Base-by-base conservation (phyloP, 306 rosid genomes). In the Corylus avellana region DNA sequence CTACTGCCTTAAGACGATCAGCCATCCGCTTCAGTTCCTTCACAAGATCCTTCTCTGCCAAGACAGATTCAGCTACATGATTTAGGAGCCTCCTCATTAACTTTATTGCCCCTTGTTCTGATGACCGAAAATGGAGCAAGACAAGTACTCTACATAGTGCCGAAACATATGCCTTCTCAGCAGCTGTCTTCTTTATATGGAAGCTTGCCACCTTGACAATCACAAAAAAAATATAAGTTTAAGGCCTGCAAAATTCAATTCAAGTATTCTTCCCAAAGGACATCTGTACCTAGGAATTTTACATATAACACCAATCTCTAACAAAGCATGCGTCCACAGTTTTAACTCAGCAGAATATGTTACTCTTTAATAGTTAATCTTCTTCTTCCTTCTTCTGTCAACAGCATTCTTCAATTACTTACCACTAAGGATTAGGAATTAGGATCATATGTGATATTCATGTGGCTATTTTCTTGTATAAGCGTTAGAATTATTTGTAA, bases 81-180 rank as follows among this genome's bases (percentile, higher is more conserved):
- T 70, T 58, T 56, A 93, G 47, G 51, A 93, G 92, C 73, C 85
- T 85, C 89, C 92, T 91, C 91, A 91, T 91, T 74, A 91, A 77
- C 81, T 83, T 86, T 73, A 93, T 82, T 37, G 93, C 89, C 70
- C 62, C 92, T 88, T 91, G 92, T 82, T 91, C 96, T 37, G 97
- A 89, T n/a, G 29, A 75, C 75, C 91, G 90, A 82, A 93, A 93
- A 75, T 86, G 92, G 80, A 95, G 93, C 84, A 84, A 76, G 75
- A 90, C 91, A 62, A 95, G 90, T 68, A 85, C 62, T 83, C 77
- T 88, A 70, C 94, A 90, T 81, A 95, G 81, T 79, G 96, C 90
- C 17, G 91, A 87, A 61, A 91, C 86, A 67, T 90, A 95, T n/a
- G 98, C 74, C 90, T 74, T 93, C 87, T 91, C 94, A 37, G 97